These are phyloP conservation scores for Tuctoria greenei DNA, from an alignment of 176 grass and related monocot genomes.

Conservation along the genomic window DNA sequence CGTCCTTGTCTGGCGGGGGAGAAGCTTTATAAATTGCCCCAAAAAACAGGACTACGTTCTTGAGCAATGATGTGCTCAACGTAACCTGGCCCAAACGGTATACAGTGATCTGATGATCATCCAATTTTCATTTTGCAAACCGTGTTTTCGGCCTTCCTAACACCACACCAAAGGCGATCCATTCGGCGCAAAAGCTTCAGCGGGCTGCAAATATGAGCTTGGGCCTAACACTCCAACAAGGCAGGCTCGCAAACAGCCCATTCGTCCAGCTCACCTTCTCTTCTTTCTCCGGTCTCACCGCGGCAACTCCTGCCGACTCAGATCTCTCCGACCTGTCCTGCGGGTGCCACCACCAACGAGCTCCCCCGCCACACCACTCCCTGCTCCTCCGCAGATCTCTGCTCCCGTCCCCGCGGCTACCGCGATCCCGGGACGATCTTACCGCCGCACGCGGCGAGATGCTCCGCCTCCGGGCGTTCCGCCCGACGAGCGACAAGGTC, in stretches of 20 bases:
- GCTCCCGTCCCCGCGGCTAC: not conserved
- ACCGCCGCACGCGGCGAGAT: slow-evolving; percentile 51
- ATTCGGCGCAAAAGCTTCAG: not conserved
- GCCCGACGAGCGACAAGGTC: slow-evolving; percentile 85
- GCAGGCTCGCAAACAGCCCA: not conserved
- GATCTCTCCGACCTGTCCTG: slow-evolving; percentile 48
- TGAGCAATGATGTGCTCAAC: too few species aligned
- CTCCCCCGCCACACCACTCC: slow-evolving; percentile 14
- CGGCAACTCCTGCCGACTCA: slow-evolving; percentile 24
- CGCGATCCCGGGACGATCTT: not conserved
- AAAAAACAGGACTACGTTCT: too few species aligned
- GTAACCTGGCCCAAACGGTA: too few species aligned
- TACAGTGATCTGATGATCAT: too few species aligned
- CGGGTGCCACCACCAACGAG: slow-evolving; percentile 31
- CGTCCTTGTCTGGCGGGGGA: too few species aligned
- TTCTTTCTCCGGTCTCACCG: not conserved
- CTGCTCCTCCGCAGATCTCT: slow-evolving; percentile 37
- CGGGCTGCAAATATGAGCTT: not conserved
- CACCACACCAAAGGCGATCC: too few species aligned
- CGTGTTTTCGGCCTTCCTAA: too few species aligned
- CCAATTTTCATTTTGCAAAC: too few species aligned
- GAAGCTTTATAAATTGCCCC: too few species aligned
- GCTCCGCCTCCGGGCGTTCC: slow-evolving; percentile 97
- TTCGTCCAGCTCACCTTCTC: slow-evolving; percentile 11
- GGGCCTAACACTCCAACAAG: not conserved